Conservation (phyloP, 768 basidiomycete genomes). For the Kwoniella bestiolae region DNA sequence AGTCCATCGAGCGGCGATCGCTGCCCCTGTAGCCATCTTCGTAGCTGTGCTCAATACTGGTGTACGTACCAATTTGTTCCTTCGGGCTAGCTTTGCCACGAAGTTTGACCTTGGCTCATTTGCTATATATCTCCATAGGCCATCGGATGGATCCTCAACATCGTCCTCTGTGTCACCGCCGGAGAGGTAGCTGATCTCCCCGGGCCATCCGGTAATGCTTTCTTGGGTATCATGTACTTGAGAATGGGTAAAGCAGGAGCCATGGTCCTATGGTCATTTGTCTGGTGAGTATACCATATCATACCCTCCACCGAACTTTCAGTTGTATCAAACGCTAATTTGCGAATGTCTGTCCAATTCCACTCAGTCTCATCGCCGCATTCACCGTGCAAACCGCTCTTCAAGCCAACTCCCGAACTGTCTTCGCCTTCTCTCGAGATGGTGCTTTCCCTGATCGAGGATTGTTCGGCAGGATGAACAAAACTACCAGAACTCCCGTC, state of each 20-base stretch:
- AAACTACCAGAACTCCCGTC: slow-evolving; percentile 71
- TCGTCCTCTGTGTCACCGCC: slow-evolving; percentile 81
- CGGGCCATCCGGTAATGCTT: slow-evolving; percentile 71
- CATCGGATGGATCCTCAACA: slow-evolving; percentile 84
- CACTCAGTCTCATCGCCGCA: slow-evolving; percentile 75
- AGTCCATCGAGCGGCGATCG: slow-evolving; percentile 57
- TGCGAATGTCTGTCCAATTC: neutral
- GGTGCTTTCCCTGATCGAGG: slow-evolving; percentile 75
- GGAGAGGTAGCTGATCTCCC: slow-evolving; percentile 66
- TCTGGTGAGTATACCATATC: slow-evolving; percentile 57
- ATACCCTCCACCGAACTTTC: neutral
- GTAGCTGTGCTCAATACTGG: slow-evolving; percentile 59
- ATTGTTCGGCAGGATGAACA: slow-evolving; percentile 72
- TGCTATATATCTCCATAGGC: neutral
- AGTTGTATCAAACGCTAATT: neutral
- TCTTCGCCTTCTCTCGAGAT: slow-evolving; percentile 71
- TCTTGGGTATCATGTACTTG: slow-evolving; percentile 76
- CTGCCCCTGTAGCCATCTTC: slow-evolving; percentile 59
- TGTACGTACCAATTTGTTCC: neutral
- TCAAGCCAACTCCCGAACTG: slow-evolving; percentile 78
- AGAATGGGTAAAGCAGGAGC: slow-evolving; percentile 78
- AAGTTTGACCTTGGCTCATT: neutral
- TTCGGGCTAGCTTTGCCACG: neutral
- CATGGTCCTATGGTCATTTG: slow-evolving; percentile 70
- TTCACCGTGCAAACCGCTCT: slow-evolving; percentile 76